phyloP scores from a whole-genome alignment of 768 basidiomycete species.

The Naganishia antarctica region DNA sequence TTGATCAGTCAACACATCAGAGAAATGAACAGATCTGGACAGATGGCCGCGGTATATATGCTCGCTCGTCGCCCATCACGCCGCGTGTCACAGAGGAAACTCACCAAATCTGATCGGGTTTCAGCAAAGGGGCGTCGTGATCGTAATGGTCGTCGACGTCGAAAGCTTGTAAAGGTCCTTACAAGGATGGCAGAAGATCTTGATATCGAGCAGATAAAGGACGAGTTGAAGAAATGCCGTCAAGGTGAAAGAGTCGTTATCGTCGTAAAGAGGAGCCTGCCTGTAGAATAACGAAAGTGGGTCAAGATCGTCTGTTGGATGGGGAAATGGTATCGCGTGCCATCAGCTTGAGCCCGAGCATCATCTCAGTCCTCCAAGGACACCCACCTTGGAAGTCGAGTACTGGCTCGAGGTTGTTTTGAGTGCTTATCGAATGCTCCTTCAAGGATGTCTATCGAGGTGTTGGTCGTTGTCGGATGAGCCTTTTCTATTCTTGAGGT shows the following conservation, averaged over 20 bases:
- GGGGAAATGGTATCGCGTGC: too few species aligned
- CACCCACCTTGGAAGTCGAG: neutral
- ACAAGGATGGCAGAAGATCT: neutral
- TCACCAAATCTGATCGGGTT: neutral
- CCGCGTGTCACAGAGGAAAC: neutral
- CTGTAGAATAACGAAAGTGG: neutral
- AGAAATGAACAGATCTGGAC: neutral
- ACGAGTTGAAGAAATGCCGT: neutral
- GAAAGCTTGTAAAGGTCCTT: slow-evolving; percentile 6
- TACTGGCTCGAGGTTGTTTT: too few species aligned
- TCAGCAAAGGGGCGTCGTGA: neutral
- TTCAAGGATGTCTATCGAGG: slow-evolving; percentile 10
- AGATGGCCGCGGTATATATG: neutral
- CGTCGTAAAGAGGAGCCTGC: slow-evolving; percentile 5
- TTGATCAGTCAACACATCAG: neutral
- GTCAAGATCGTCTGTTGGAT: neutral
- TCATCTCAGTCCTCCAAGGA: too few species aligned
- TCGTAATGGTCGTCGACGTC: neutral
- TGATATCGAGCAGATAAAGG: neutral
- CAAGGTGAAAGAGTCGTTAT: neutral
- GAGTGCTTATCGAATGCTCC: neutral
- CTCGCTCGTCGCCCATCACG: neutral
- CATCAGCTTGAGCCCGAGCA: too few species aligned
- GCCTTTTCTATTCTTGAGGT: slow-evolving; percentile 13
- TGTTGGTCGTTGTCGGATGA: neutral